Evolutionary conservation across 345 rosid species (phyloP), one percentile per base, ranked within the genome.

Genomic region (Populus nigra): DNA sequence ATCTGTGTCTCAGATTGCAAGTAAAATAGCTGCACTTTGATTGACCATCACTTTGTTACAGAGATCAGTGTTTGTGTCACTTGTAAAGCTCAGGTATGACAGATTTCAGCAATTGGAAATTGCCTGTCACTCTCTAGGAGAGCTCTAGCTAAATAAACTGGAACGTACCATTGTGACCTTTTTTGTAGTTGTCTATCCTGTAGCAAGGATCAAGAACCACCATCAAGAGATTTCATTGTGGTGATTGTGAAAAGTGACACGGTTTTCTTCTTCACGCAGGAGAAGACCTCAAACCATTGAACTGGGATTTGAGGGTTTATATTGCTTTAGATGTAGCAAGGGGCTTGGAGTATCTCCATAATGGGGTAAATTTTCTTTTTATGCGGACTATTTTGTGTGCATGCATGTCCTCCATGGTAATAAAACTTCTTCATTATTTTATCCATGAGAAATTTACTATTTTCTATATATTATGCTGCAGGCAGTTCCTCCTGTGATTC

Each of bases 401-500:
- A 10, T 29, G 45, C 45, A 12, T 78, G 49, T 35, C 39, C 27
- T 50, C 59, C 67, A 16, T 20, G 2, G 62, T 62, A 22, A 45
- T 7, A 13, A 70, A 68, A 7, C 49, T 47, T 29, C 9, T 16
- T 71, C 15, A 50, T 16, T 70, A 45, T 8, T 36, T 71, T 36
- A 65, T 41, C 67, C 74, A 8, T 22, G 8, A 68, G 35, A 53
- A 73, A 17, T 36, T 3, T 23, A 23, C 23, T 45, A 45, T 25
- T 76, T 65, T 8, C 55, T 38, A 15, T 41, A 27, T 50, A 22
- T 72, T 18, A 41, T 35, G 22, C 76, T 76, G 39, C 95, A 96
- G 99, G 99, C 99, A 22, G 95, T 88, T 85, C 99, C 99, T 86
- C 92, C 99, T 31, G 97, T 96, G 75, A 87, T 94, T 75, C 99